phyloP scores from a whole-genome alignment of 169 alveolate species.

The Ichthyophthirius multifiliis region DNA sequence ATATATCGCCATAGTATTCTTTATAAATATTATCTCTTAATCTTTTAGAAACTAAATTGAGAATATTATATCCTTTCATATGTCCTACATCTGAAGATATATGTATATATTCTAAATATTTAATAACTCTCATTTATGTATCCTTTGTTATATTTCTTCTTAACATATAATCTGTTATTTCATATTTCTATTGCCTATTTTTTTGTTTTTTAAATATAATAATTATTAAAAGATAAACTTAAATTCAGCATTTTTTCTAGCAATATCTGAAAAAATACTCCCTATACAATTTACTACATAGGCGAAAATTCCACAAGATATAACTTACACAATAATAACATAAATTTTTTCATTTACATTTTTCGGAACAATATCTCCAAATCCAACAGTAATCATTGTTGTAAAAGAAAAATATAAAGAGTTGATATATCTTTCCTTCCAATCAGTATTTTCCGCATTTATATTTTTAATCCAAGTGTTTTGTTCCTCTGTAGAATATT shows the following conservation, averaged over 20 bases:
- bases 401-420: neutral
- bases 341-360: neutral
- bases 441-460: neutral
- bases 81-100: neutral
- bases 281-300: neutral
- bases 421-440: neutral
- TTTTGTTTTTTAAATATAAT: neutral
- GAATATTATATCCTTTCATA: neutral
- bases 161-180: neutral
- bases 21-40: neutral
- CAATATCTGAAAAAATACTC: neutral
- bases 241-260: neutral
- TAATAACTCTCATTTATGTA: neutral
- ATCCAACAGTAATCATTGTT: conserved; percentile 3
- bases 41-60: neutral
- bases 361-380: neutral
- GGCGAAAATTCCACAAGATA: neutral
- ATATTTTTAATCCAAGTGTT: neutral
- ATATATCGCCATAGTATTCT: neutral
- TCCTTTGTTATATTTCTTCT: neutral
- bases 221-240: neutral
- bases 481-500: neutral
- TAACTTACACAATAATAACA: neutral
- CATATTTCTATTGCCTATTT: neutral
- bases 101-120: conserved; percentile 5